Evolutionary conservation across 2,329 filamentous ascomycete genomes (phyloP).

Genomic region (Microcyclospora pomicola): DNA sequence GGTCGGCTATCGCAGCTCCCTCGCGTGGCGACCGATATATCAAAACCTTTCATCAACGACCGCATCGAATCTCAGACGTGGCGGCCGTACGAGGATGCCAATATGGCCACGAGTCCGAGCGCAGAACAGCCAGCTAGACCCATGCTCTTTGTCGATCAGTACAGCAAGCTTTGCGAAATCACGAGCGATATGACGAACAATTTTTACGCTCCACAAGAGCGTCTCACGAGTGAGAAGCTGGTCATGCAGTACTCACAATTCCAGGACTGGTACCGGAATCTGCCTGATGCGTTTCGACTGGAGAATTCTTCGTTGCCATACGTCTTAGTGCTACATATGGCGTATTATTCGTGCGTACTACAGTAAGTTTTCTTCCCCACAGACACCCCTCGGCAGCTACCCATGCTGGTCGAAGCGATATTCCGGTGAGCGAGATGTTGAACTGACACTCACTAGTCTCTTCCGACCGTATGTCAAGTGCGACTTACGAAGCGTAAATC

Average conservation of each 20-base stretch:
- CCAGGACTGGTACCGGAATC: conserved; percentile 54
- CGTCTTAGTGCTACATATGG: conserved; percentile 47
- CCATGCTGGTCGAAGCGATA: no score
- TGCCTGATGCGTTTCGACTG: conserved; percentile 50
- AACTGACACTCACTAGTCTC: conserved; percentile 35
- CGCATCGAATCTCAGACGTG: conserved; percentile 22
- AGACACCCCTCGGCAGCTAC: no score
- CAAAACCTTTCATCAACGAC: conserved; percentile 27
- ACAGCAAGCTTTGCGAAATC: conserved; percentile 59
- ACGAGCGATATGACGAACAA: conserved; percentile 58
- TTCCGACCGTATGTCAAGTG: conserved; percentile 62
- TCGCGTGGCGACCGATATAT: conserved; percentile 34
- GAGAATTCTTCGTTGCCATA: conserved; percentile 59
- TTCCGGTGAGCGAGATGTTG: no score
- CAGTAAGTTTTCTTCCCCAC: conserved; percentile 51
- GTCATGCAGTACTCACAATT: conserved; percentile 54
- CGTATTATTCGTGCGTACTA: conserved; percentile 22
- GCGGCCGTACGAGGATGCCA: conserved; percentile 24
- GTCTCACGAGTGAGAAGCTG: conserved; percentile 49
- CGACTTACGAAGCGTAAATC: conserved; percentile 40
- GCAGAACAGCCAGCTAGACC: conserved; percentile 52
- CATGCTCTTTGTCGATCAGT: conserved; percentile 33
- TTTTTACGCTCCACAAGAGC: conserved; percentile 55
- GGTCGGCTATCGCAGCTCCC: conserved; percentile 36
- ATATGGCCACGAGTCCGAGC: conserved; percentile 38